Evolutionary conservation across 495 filamentous ascomycete species (phyloP).

Genomic region (Penicilliopsis zonata): DNA sequence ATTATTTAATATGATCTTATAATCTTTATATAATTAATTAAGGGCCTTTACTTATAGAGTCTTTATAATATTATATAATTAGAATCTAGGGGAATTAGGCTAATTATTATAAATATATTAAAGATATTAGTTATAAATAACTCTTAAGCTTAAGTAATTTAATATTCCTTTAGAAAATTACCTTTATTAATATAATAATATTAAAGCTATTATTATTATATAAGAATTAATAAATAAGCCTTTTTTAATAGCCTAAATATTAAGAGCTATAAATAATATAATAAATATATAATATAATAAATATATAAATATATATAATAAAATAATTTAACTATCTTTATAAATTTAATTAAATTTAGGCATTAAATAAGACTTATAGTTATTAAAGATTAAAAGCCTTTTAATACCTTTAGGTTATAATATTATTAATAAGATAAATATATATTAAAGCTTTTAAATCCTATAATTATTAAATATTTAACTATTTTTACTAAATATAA

Average conservation of each 20-base stretch:
- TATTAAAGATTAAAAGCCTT: no score
- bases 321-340: slow-evolving; percentile 3
- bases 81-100: slow-evolving; percentile 3
- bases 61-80: slow-evolving; percentile 5
- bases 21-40: slow-evolving; percentile 4
- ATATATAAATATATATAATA: slow-evolving; percentile 2
- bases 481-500: slow-evolving; percentile 1
- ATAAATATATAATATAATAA: slow-evolving; percentile 2
- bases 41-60: slow-evolving; percentile 3
- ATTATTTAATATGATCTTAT: background rate
- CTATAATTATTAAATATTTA: slow-evolving; percentile 4
- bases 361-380: slow-evolving; percentile 1
- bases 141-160: slow-evolving; percentile 6
- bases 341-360: slow-evolving; percentile 7
- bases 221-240: slow-evolving; percentile 3
- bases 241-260: slow-evolving; percentile 5
- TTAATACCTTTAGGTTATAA: no score
- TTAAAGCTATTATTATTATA: slow-evolving; percentile 6
- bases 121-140: slow-evolving; percentile 5
- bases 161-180: slow-evolving; percentile 8
- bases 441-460: no score
- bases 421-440: no score
- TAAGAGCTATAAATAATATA: slow-evolving; percentile 3
- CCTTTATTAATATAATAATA: slow-evolving; percentile 7
- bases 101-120: slow-evolving; percentile 2